Percentiles rank a stretch among this genome's conserved stretches.
phyloP scores from a whole-genome alignment of 129 eudicot genomes.

The Flaveria linearis region DNA sequence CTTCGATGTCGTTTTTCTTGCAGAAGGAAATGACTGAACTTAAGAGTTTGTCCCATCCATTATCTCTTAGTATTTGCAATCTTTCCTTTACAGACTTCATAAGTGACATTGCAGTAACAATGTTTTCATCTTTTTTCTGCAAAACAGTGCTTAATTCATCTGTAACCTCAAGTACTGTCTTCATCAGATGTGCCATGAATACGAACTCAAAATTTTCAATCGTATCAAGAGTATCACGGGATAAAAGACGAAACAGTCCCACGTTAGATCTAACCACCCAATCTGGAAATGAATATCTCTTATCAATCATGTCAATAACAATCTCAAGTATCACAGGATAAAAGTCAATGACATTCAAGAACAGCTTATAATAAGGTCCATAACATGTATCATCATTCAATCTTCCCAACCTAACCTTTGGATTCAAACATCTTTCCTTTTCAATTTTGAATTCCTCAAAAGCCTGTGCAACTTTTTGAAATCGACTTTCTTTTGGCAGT shows the following conservation, averaged over 20 bases:
- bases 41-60: not conserved
- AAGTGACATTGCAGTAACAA: conserved; percentile 23
- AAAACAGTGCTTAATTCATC: conserved; percentile 13
- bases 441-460: not conserved
- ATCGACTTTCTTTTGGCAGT: not conserved
- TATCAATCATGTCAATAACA: not conserved
- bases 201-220: conserved; percentile 13
- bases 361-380: conserved; percentile 14
- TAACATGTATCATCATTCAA: not conserved
- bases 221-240: not conserved
- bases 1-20: not conserved
- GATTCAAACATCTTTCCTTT: not conserved
- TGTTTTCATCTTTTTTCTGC: conserved; percentile 11
- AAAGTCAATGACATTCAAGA: conserved; percentile 11
- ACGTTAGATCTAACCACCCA: too few species aligned
- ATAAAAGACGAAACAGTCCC: too few species aligned
- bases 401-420: not conserved
- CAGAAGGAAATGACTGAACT: not conserved
- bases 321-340: conserved; percentile 10
- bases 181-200: conserved; percentile 16
- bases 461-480: not conserved
- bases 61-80: not conserved
- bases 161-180: conserved; percentile 11
- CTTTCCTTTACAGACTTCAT: not conserved
- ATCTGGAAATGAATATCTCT: not conserved